Evolutionary conservation across 2,329 filamentous ascomycete genomes (phyloP).

Genomic region (Madurella fahalii): DNA sequence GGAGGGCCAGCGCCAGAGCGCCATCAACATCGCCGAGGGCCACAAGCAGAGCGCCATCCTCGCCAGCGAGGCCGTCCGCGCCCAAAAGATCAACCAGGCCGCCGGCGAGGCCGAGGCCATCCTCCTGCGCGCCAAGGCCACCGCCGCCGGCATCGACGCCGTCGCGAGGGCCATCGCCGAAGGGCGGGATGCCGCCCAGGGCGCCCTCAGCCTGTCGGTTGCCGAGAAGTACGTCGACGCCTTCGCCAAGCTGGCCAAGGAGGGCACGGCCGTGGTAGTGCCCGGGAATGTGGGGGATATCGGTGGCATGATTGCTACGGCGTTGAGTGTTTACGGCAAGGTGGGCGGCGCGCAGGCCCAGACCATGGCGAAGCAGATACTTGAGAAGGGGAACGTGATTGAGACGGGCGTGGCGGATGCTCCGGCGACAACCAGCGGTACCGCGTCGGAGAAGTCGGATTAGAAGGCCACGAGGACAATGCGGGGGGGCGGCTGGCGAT

Average conservation of each 20-base stretch:
- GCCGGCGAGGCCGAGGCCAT: constrained; percentile 94
- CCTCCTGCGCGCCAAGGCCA: constrained; percentile 76
- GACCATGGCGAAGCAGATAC: constrained; percentile 53
- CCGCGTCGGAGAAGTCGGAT: not conserved
- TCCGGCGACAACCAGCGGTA: not conserved
- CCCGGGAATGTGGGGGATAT: constrained; percentile 97
- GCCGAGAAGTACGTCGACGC: constrained; percentile 97
- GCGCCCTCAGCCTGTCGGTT: constrained; percentile 79
- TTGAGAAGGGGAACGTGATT: constrained; percentile 31
- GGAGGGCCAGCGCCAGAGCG: constrained; percentile 92
- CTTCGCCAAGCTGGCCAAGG: constrained; percentile 86
- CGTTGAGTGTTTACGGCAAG: constrained; percentile 92
- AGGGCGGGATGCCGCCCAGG: constrained; percentile 71
- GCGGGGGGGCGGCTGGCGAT: not conserved
- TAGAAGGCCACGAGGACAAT: too few relatives aligned
- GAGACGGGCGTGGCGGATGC: constrained; percentile 21
- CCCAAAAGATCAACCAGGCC: constrained; percentile 91
- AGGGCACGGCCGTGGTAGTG: constrained; percentile 92
- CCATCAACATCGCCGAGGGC: constrained; percentile 98
- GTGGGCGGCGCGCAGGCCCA: constrained; percentile 76
- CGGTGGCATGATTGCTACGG: constrained; percentile 92
- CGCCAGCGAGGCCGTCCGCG: constrained; percentile 83
- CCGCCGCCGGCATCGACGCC: constrained; percentile 80
- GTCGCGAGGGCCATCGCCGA: constrained; percentile 72
- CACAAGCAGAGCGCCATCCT: constrained; percentile 96